Percentiles rank a stretch among this genome's conserved stretches.
These are phyloP conservation scores for Penicillium expansum DNA, from an alignment of 2,329 filamentous ascomycete genomes.

Conservation along the genomic window DNA sequence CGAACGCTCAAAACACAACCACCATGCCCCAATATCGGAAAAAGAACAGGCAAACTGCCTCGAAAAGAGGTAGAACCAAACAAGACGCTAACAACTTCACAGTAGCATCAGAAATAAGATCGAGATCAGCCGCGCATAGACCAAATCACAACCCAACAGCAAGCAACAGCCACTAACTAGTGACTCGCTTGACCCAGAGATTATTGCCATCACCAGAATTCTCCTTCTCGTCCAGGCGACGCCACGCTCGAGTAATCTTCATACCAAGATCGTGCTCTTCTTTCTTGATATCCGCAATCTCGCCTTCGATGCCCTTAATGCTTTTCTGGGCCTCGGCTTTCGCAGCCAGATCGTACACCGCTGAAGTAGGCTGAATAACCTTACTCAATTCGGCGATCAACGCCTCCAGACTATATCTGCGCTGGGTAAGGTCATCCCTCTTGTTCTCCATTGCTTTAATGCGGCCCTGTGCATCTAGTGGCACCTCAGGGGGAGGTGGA, in stretches of 20 bases:
- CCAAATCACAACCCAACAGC: neutral
- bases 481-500: conserved; percentile 54
- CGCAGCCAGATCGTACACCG: conserved; percentile 65
- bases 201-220: conserved; percentile 52
- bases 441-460: conserved; percentile 66
- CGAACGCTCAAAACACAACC: conserved; percentile 9
- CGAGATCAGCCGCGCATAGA: neutral
- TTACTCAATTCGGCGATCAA: conserved; percentile 76
- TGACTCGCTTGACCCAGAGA: conserved; percentile 77
- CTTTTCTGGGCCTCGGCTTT: conserved; percentile 58
- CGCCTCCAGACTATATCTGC: conserved; percentile 67
- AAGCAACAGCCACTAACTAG: conserved; percentile 48
- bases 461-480: conserved; percentile 55
- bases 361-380: conserved; percentile 67
- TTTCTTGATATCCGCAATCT: conserved; percentile 69
- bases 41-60: neutral
- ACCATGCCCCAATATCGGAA: neutral
- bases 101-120: neutral
- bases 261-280: conserved; percentile 78
- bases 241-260: conserved; percentile 70
- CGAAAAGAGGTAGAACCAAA: neutral
- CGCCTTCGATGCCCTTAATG: conserved; percentile 62
- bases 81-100: neutral
- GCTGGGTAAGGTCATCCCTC: conserved; percentile 63
- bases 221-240: conserved; percentile 65